Base-by-base conservation (phyloP, 805 yeast genomes). In the Candida odintsovae region DNA sequence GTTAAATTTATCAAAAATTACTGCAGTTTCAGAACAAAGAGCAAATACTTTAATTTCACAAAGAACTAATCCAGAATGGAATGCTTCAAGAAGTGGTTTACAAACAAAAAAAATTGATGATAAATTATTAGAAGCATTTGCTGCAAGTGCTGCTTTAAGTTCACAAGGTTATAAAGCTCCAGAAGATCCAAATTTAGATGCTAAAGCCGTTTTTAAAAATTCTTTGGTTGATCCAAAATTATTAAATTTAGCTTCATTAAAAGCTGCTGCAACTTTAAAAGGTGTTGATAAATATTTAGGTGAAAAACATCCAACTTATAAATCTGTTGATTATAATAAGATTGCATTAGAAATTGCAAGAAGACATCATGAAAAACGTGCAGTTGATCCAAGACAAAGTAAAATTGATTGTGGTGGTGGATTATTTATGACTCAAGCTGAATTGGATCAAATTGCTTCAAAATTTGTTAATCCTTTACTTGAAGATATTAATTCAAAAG, bases 371-470 rank as follows among this genome's bases (percentile, higher is more conserved):
- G 78, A 76, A 42, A 80, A 78, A 61, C 76, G 92, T 58, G 55
- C 59, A 42, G 71, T 73, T 1, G 33, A 41, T 31, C 44, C 47
- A 50, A 62, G 69, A 51, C 62, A 56, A 43, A 80, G 82, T 52
- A 77, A 82, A 63, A 71, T 89, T 56, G 75, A 88, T 59, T 68
- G 92, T 51, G 99, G 99, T 50, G 96, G 95, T 51, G 98, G 97
- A 2, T 73, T 87, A 48, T 78, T 75, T 58, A 79, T 92, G 76
- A 72, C 86, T 36, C 84, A 76, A 49, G 76, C 72, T 19, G 97
- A 90, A 58, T 78, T 94, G 50, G 84, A 87, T 52, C 75, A 75
- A 43, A 77, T 92, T 70, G 98, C 99, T 19, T 69, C 80, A 50
- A 75, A 81, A 41, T 73, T 86, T 59, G 96, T 94, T 48, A 74